Percentiles rank a stretch among this genome's conserved stretches.
Evolutionary conservation across 257 asterid genomes (phyloP).

Genomic region (Echites panduratus): DNA sequence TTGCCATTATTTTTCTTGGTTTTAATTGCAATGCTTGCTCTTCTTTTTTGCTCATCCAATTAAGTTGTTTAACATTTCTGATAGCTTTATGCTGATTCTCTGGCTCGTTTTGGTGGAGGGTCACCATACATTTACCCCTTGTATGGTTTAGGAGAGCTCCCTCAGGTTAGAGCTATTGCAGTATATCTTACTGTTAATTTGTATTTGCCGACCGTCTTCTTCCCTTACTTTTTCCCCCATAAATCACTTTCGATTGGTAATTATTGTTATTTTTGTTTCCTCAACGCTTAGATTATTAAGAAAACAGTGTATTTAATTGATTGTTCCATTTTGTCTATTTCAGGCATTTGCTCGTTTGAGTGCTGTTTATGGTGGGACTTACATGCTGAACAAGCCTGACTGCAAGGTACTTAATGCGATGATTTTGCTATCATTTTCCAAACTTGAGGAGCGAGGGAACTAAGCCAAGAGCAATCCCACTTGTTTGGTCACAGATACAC

Average conservation of each 20-base stretch:
- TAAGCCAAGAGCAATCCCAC: background rate
- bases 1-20: background rate
- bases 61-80: constrained; percentile 20
- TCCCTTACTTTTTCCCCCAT: no score
- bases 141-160: constrained; percentile 97
- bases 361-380: constrained; percentile 99
- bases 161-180: constrained; percentile 55
- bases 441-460: background rate
- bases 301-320: constrained; percentile 7
- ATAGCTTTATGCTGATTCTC: constrained; percentile 86
- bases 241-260: background rate
- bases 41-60: background rate
- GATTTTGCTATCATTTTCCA: background rate
- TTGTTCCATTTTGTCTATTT: background rate
- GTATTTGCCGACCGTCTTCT: background rate
- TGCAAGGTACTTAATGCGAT: constrained; percentile 56
- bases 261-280: background rate
- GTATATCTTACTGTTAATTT: constrained; percentile 3
- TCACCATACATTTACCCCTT: constrained; percentile 95
- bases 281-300: background rate
- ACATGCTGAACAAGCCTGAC: constrained; percentile 91
- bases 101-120: constrained; percentile 95
- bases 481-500: background rate
- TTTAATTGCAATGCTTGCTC: background rate
- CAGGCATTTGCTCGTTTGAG: constrained; percentile 97